Conservation (phyloP, 306 rosid genomes). For the Senna tora region DNA sequence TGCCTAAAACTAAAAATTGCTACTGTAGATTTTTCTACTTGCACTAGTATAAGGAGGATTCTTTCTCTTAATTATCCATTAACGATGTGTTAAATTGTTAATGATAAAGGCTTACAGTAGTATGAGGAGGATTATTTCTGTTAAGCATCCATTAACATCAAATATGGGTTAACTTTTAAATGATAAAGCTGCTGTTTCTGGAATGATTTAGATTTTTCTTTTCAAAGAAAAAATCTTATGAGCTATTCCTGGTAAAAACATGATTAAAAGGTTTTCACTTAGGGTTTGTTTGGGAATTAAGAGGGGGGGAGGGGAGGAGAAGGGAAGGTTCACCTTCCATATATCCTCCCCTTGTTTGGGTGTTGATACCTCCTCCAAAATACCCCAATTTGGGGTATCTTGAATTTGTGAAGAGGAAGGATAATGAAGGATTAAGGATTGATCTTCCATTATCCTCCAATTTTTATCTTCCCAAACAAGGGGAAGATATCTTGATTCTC, state of each 20-base stretch:
- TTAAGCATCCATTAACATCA: neutral
- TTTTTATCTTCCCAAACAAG: too few relatives aligned
- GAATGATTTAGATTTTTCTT: neutral
- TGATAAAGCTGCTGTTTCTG: neutral
- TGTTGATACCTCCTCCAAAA: too few relatives aligned
- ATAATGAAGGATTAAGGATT: too few relatives aligned
- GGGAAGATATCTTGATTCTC: too few relatives aligned
- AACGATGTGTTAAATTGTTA: neutral
- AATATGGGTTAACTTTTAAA: neutral
- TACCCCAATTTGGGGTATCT: too few relatives aligned
- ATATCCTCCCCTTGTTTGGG: too few relatives aligned
- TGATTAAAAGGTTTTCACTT: neutral
- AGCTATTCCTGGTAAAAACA: neutral
- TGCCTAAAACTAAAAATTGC: conserved; percentile 14
- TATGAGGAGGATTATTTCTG: neutral
- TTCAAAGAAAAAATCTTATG: neutral
- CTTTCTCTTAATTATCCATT: conserved; percentile 4
- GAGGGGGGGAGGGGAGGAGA: too few relatives aligned
- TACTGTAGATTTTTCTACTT: neutral
- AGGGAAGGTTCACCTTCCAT: too few relatives aligned
- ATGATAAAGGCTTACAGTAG: neutral
- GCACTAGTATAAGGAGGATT: conserved; percentile 4
- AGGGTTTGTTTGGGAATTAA: too few relatives aligned
- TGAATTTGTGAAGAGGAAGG: too few relatives aligned
- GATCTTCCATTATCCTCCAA: too few relatives aligned